phyloP scores from a whole-genome alignment of 192 early-diverging fungal genomes.

The Linnemannia elongata region DNA sequence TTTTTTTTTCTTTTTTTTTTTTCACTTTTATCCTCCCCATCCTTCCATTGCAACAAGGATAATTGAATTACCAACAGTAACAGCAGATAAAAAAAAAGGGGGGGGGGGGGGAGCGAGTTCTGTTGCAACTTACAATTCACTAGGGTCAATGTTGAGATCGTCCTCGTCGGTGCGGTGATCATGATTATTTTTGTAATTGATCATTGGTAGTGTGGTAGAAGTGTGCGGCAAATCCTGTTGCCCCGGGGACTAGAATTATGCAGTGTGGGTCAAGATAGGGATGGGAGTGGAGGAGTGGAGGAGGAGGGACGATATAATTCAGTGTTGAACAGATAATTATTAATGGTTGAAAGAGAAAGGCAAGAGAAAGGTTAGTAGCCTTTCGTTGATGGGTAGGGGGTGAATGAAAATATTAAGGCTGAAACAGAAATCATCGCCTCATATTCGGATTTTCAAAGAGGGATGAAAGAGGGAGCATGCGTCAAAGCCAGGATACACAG shows the following conservation, averaged over 20 bases:
- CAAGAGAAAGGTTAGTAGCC: too few species aligned
- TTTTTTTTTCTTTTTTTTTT: neutral
- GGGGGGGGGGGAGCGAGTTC: neutral
- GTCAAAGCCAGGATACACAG: too few species aligned
- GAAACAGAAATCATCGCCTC: too few species aligned
- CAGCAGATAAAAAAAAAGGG: neutral
- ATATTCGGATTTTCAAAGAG: too few species aligned
- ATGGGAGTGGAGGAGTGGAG: neutral
- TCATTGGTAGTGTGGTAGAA: neutral
- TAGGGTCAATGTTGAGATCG: slow-evolving; percentile 17
- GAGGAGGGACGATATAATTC: neutral
- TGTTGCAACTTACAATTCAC: slow-evolving; percentile 15
- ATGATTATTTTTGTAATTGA: slow-evolving; percentile 15
- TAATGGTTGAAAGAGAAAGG: neutral
- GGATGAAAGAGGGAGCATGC: too few species aligned
- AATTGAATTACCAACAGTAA: too few species aligned
- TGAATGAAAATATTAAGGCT: too few species aligned
- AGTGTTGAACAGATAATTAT: neutral
- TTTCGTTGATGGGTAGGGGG: too few species aligned
- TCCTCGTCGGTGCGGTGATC: slow-evolving; percentile 1
- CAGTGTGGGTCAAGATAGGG: neutral
- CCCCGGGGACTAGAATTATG: neutral
- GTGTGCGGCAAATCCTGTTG: neutral
- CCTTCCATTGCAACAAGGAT: neutral
- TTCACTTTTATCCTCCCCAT: neutral